Base-by-base conservation (phyloP, 2,329 filamentous ascomycete genomes). In the Canariomyces notabilis region DNA sequence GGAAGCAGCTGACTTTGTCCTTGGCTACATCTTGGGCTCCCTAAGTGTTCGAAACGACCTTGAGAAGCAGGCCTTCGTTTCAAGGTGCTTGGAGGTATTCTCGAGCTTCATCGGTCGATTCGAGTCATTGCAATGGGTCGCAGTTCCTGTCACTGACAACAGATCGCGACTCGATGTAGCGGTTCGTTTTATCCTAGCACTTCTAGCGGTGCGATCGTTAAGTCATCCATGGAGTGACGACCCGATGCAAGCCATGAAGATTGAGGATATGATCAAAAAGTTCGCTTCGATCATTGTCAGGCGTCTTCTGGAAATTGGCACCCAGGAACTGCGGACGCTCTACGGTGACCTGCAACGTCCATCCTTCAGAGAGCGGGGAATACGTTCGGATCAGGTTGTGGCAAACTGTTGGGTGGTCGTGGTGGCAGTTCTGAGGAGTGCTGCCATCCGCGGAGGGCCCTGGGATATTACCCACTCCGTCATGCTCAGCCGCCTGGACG, bases 401-500 rank as follows among this genome's bases (percentile, higher is more conserved):
- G 56, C 75, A 7, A 71, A 79, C 46, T 73, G 74, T 8, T 86
- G 82, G 82, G 72, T 81, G 2, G 65, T 77, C 18, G 50, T 79
- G 4, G 78, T 83, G 57, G 74, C 75, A 38, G 63, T 74, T 0
- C 59, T 84, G 4, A 71, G 75, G 21, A 64, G 68, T 26, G 71
- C 73, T 11, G 63, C 61, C 6, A 75, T 82, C 34, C 72, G 73
- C 2, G 68, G 72, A 41, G 65, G 68, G 18, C 73, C 73, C 1
- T 85, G 81, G 82, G 78, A 82, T 44, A 53, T 82, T 23, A 58
- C 71, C 2, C 74, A 77, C 48, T 56, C 67, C 5, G 60, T 66
- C 9, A 62, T 80, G 48, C 57, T 70, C 3, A 57, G 59, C 14
- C 53, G 67, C 1, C 61, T 64, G 8, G 46, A 62, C 18, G 54